Evolutionary conservation across 768 basidiomycete species (phyloP).

Genomic region (Russula vinacea): DNA sequence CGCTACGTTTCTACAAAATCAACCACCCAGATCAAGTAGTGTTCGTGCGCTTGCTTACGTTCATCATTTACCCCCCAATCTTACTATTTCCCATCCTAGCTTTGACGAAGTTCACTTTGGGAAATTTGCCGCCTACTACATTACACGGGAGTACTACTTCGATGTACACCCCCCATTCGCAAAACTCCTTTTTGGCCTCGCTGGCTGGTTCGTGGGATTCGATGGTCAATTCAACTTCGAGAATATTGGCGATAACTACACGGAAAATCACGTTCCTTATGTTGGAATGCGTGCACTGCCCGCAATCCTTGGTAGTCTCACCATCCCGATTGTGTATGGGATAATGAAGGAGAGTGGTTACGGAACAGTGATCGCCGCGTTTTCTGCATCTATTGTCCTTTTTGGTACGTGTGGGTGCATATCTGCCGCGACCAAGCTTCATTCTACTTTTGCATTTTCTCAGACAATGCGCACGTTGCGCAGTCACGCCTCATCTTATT

Average conservation of each 20-base stretch:
- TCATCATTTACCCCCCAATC: slow-evolving; percentile 4
- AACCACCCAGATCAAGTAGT: slow-evolving; percentile 93
- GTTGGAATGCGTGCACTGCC: slow-evolving; percentile 91
- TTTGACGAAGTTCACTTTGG: slow-evolving; percentile 99
- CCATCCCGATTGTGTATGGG: slow-evolving; percentile 85
- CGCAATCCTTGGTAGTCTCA: slow-evolving; percentile 86
- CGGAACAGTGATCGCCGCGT: slow-evolving; percentile 84
- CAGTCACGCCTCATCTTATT: slow-evolving; percentile 97
- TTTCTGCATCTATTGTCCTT: slow-evolving; percentile 80
- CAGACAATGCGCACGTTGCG: slow-evolving; percentile 94
- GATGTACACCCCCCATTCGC: slow-evolving; percentile 98
- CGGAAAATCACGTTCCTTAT: slow-evolving; percentile 82
- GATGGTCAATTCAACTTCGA: slow-evolving; percentile 94
- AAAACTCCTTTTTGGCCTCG: slow-evolving; percentile 89
- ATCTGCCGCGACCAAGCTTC: neutral
- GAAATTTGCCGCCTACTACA: slow-evolving; percentile 95
- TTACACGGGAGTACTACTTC: slow-evolving; percentile 93
- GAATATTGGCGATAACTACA: slow-evolving; percentile 92
- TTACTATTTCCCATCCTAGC: slow-evolving; percentile 40
- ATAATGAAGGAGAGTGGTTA: slow-evolving; percentile 99
- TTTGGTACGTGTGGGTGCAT: slow-evolving; percentile 66
- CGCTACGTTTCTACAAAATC: slow-evolving; percentile 89
- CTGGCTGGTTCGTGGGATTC: slow-evolving; percentile 96
- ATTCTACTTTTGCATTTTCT: neutral
- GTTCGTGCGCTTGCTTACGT: slow-evolving; percentile 46